Percentiles rank a stretch among this genome's conserved stretches.
phyloP scores from a whole-genome alignment of 352 stramenopile genomes.

The Phytophthora syringae region DNA sequence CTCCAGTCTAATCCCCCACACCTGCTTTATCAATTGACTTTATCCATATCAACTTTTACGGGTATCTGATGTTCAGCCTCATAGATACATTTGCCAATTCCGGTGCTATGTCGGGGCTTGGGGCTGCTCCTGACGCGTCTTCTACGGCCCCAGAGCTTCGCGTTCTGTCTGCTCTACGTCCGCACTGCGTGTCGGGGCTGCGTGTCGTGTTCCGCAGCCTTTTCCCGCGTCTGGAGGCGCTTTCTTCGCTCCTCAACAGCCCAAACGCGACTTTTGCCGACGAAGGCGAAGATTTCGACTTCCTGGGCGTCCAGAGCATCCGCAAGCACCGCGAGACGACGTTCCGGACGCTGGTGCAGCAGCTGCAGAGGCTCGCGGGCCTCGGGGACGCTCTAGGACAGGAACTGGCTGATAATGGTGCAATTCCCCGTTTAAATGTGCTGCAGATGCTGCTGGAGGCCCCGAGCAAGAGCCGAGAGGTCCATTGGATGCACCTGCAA shows the following conservation, averaged over 20 bases:
- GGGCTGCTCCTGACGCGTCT: not conserved
- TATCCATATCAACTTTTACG: not conserved
- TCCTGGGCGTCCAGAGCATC: constrained; percentile 8
- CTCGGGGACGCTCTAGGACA: not conserved
- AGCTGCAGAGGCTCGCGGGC: constrained; percentile 5
- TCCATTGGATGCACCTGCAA: constrained; percentile 37
- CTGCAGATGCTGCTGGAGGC: constrained; percentile 22
- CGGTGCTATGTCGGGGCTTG: not conserved
- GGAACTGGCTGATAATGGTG: not conserved
- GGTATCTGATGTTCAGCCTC: not conserved
- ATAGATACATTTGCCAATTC: not conserved
- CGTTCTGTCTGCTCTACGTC: not conserved
- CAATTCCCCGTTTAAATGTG: not conserved
- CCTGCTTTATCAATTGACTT: no score
- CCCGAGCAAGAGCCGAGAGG: constrained; percentile 16
- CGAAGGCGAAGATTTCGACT: constrained; percentile 10
- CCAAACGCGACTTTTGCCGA: not conserved
- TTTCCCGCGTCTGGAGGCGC: constrained; percentile 10
- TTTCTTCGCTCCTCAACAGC: not conserved
- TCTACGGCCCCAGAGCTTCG: not conserved
- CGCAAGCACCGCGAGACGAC: constrained; percentile 25
- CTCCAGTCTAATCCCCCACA: no score
- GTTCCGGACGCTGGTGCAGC: constrained; percentile 9
- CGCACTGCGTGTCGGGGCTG: not conserved
- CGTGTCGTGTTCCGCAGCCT: constrained; percentile 22